These are phyloP conservation scores for Fomes fomentarius DNA, from an alignment of 1,284 basidiomycete genomes.

Conservation along the genomic window DNA sequence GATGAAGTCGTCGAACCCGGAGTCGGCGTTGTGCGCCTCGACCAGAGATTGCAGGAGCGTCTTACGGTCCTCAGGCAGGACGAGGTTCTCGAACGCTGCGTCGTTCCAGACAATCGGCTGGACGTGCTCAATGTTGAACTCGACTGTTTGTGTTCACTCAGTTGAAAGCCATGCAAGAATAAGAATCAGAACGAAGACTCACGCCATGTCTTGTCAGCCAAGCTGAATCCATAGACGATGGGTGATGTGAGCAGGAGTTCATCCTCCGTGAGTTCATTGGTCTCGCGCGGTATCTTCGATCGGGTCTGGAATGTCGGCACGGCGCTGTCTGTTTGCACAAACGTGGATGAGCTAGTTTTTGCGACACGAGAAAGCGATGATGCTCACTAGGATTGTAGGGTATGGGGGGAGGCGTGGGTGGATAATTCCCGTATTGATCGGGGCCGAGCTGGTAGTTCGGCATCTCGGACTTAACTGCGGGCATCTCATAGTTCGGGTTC, in stretches of 20 bases:
- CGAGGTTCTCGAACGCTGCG: conserved; percentile 58
- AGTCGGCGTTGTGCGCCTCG: conserved; percentile 53
- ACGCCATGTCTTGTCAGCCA: conserved; percentile 62
- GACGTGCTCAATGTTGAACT: conserved; percentile 56
- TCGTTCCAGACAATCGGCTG: conserved; percentile 54
- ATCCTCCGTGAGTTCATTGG: conserved; percentile 1
- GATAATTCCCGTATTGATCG: conserved; percentile 3
- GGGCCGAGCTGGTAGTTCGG: neutral
- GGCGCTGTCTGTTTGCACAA: conserved; percentile 17
- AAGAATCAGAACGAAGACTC: no score
- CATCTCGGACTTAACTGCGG: conserved; percentile 26
- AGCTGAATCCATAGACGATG: conserved; percentile 59
- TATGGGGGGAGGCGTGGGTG: neutral
- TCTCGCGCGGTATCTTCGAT: conserved; percentile 1
- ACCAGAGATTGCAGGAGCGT: conserved; percentile 57
- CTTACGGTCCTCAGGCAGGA: conserved; percentile 54
- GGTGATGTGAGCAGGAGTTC: conserved; percentile 55
- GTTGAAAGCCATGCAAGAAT: no score
- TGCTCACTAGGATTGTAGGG: conserved; percentile 5
- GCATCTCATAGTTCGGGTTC: conserved; percentile 52
- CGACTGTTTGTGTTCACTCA: conserved; percentile 42
- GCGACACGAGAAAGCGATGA: no score
- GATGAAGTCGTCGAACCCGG: conserved; percentile 63
- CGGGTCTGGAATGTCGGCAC: conserved; percentile 23
- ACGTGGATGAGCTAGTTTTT: no score